Evolutionary conservation across 2,329 filamentous ascomycete species (phyloP), one percentile per base, ranked within the genome.

Genomic region (Saccharata proteae): DNA sequence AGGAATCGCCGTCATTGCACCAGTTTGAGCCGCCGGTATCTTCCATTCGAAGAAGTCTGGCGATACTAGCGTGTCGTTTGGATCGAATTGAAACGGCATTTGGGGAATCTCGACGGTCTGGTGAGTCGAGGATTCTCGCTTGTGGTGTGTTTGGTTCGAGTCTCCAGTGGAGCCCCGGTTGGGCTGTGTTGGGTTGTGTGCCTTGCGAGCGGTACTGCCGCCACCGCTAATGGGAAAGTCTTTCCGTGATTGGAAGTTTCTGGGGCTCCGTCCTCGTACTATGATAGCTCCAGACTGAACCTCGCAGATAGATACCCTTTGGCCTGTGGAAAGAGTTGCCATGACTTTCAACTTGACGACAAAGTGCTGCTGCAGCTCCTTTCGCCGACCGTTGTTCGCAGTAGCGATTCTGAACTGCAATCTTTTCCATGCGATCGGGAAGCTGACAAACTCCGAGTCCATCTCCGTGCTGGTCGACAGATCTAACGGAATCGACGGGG

Each of bases 291-390:
- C 80, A 1, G 88, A 94, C 17, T 77, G 77, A 11, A 84, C 76
- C 56, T 94, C 86, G 30, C 80, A 80, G 30, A 94, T 68, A 6
- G 83, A 70, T 19, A 84, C 70, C 54, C 86, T 93, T 19, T 69
- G 69, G n/a, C 84, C 84, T 38, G 83, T 90, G 1, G 82, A 71
- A 29, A 96, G 61, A 0, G 83, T 90, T 11, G 79, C 86, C 40
- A 86, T 65, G 7, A 93, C 77, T 55, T 88, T 93, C 30, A 96
- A 63, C 40, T 85, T 79, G 36, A 96, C 69, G 8, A 93, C 77
- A 55, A 96, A 96, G 59, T 96, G 88, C 51, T 96, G 88, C 52
- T 96, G 88, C 26, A 96, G 69, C 54, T 96, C 88, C 61, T 93
- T 93, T 40, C 88, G 71, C 38, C 88, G 75, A 8, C 88, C 88